Conservation (phyloP, 768 basidiomycete genomes). For the Lactarius sp. region DNA sequence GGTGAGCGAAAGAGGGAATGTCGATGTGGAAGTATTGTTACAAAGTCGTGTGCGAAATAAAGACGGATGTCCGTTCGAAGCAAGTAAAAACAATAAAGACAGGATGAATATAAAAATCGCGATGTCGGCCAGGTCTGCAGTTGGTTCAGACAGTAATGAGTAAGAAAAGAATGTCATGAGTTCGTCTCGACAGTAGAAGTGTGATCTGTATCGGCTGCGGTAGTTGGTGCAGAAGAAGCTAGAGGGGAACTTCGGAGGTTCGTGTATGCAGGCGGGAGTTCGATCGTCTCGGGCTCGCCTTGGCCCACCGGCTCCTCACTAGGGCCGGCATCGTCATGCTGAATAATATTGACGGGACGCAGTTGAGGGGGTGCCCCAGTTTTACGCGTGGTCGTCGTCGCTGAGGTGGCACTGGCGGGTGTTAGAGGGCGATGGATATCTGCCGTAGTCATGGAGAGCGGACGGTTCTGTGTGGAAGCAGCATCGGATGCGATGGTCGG, state of each 20-base stretch:
- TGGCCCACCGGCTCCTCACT: constrained; percentile 37
- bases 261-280: constrained; percentile 81
- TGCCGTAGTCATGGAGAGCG: constrained; percentile 17
- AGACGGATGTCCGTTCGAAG: constrained; percentile 10
- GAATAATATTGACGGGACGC: constrained; percentile 73
- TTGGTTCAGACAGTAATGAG: neutral
- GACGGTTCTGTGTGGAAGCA: constrained; percentile 28
- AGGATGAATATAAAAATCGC: neutral
- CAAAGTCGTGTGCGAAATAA: constrained; percentile 3
- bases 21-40: constrained; percentile 4
- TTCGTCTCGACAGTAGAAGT: neutral
- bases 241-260: constrained; percentile 37
- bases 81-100: neutral
- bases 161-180: neutral
- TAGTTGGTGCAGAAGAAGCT: neutral
- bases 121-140: neutral
- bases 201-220: neutral
- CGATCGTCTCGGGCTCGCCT: constrained; percentile 63
- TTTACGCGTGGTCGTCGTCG: constrained; percentile 40
- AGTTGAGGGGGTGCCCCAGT: constrained; percentile 44
- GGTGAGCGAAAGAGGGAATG: neutral
- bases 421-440: constrained; percentile 24
- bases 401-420: constrained; percentile 30
- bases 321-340: constrained; percentile 78
- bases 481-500: constrained; percentile 44